Evolutionary conservation across 2,329 filamentous ascomycete species (phyloP).

Genomic region (Penicillium glabrum): DNA sequence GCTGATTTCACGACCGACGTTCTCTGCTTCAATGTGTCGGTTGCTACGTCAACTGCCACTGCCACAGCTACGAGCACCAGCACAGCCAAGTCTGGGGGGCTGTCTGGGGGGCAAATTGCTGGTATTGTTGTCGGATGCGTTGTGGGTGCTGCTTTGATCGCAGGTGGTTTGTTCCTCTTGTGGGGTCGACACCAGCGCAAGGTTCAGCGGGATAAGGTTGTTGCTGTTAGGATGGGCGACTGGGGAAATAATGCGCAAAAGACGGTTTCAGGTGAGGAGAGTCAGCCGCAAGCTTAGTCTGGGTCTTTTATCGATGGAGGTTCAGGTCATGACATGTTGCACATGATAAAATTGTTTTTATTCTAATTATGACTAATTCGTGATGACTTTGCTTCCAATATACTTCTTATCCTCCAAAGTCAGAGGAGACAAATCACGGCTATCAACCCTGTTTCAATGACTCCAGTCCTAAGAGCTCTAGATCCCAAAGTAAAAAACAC

Average conservation of each 20-base stretch:
- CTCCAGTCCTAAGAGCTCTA: background rate
- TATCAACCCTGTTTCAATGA: too few species aligned
- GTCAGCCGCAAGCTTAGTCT: background rate
- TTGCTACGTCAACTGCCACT: slow-evolving; percentile 19
- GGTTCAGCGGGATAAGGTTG: slow-evolving; percentile 9
- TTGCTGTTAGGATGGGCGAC: slow-evolving; percentile 11
- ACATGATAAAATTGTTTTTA: background rate
- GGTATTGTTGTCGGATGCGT: slow-evolving; percentile 40
- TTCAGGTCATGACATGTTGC: too few species aligned
- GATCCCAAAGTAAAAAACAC: too few species aligned
- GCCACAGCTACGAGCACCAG: slow-evolving; percentile 12
- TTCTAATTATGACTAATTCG: background rate
- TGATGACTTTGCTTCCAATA: background rate
- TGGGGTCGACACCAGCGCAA: slow-evolving; percentile 9
- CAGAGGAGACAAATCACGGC: too few species aligned
- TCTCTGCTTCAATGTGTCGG: slow-evolving; percentile 50
- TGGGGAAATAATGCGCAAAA: slow-evolving; percentile 4
- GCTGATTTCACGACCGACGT: slow-evolving; percentile 41
- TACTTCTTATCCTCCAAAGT: background rate
- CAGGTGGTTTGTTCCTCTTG: slow-evolving; percentile 16
- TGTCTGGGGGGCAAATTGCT: slow-evolving; percentile 45
- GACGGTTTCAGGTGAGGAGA: background rate
- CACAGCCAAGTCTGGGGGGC: slow-evolving; percentile 18
- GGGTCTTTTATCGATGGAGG: too few species aligned
- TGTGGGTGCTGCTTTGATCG: slow-evolving; percentile 16